Base-by-base conservation (phyloP, 768 basidiomycete genomes). In the Suillus bovinus region DNA sequence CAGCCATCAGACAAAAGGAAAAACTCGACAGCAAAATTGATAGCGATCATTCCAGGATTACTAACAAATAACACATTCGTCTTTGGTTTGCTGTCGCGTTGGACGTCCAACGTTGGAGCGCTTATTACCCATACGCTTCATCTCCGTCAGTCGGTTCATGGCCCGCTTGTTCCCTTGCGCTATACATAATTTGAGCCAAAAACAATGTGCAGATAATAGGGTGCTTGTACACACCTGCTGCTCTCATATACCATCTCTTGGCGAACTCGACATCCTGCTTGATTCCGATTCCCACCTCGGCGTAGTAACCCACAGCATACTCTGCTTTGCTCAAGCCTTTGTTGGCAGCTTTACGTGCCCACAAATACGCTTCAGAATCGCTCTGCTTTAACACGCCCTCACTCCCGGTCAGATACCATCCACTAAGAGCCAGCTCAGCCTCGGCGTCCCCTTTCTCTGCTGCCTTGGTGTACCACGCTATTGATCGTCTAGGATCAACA, bases 91-190 rank as follows among this genome's bases (percentile, higher is more conserved):
- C 71, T 96, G 90, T 61, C 96, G 84, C 22, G 96, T 98, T 39
- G 96, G 95, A 64, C 96, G 86, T 20, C 87, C 86, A 57, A 88
- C 83, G 66, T 90, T 88, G 52, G 82, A 81, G 66, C 90, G 84
- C 75, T 90, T 93, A 73, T 86, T 87, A 13, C 93, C 91, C 79
- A 87, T 84, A 36, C 93, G 88, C 75, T 97, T 97, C 83, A 99
- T 89, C 76, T 99, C 96, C 31, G 96, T 96, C 71, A 99, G 77
- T 36, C 96, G 86, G 66, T 86, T 91, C 95, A 97, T 99, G 6
- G 96, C 96, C 41, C 96, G 88, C 76, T 94, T 96, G 78, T 99
- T 96, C n/a, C 93, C 93, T 85, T 98, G 96, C 4, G 94, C 96
- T 97, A 68, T 2, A 56, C 41, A 56, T 5, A n/a, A 2, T 9